Base-by-base conservation (phyloP, 169 alveolate genomes). In the Cryptosporidium tyzzeri region DNA sequence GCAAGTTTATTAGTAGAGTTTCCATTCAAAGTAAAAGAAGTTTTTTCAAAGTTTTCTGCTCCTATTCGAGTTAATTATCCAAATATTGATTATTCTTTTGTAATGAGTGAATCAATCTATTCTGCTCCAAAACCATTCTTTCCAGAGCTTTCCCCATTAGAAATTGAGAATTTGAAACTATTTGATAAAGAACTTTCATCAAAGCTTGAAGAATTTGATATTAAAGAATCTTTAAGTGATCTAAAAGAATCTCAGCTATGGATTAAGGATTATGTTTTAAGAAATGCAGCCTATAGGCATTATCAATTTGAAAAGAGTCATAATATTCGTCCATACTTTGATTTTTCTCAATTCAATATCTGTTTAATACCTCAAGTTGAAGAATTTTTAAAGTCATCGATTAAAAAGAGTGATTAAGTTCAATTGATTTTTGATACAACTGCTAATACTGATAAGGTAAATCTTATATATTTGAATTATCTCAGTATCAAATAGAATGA, bases 251-350 rank as follows among this genome's bases (percentile, higher is more conserved):
- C 89, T 29, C 89, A 59, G 26, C n/a, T 44, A 14, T 80, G 89
- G 89, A 65, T 80, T n/a, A 80, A 67, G 14, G 89, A 80, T 39
- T 80, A 62, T 44, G 89, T 80, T 5, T 7, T 80, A n/a, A 61
- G 62, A 26, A 80, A 80, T 59, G 59, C 89, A 2, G 68, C 62
- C 53, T 62, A 80, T 37, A 80, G 48, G 45, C 70, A 80, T 37
- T 67, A 62, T 53, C 89, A 80, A n/a, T 80, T 80, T 59, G 50
- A 59, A 48, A 62, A 41, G 23, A 80, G 65, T 23, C 41, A 59
- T 10, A 44, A 12, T 16, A 29, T 80, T 62, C 53, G 44, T 12
- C 74, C 59, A 35, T 80, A 61, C 70, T 37, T 80, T 80, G 89
- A 80, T 31, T 80, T 80, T 44, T 14, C 35, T 16, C 89, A 80